Conservation (phyloP, 164 flowering plant genomes). For the Tinospora cordifolia region DNA sequence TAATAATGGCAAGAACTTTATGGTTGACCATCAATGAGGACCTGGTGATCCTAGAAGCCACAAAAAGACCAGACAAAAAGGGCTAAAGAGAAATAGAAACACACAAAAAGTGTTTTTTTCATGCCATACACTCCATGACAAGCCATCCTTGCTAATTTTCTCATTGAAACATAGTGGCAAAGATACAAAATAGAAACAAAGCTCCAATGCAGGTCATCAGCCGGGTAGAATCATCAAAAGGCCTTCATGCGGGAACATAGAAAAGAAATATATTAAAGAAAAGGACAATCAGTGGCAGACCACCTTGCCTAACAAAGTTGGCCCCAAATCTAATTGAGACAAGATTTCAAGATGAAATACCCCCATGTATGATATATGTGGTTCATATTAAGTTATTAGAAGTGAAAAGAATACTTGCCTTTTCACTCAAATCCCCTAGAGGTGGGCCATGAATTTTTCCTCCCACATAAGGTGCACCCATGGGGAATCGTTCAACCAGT, state of each 20-base stretch:
- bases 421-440: slow-evolving; percentile 80
- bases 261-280: not conserved
- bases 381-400: not conserved
- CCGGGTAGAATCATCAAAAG: not conserved
- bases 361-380: not conserved
- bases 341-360: not conserved
- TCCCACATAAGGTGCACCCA: slow-evolving; percentile 96
- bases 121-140: not conserved
- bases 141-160: not conserved
- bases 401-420: slow-evolving; percentile 41
- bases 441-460: slow-evolving; percentile 94
- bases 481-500: slow-evolving; percentile 95
- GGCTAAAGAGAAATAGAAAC: not conserved
- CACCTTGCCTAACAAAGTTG: not conserved
- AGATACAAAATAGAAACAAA: too few relatives aligned
- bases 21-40: not conserved
- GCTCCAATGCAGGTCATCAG: not conserved
- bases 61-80: not conserved
- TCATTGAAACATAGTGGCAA: not conserved
- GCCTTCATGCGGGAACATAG: not conserved
- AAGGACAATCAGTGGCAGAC: not conserved
- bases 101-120: not conserved
- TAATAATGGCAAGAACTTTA: not conserved
- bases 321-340: not conserved
- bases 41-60: not conserved